A percentile compares a stretch with the other conserved stretches of the same genome.
phyloP scores from a whole-genome alignment of 208 protist species.

The Leishmania arabica region DNA sequence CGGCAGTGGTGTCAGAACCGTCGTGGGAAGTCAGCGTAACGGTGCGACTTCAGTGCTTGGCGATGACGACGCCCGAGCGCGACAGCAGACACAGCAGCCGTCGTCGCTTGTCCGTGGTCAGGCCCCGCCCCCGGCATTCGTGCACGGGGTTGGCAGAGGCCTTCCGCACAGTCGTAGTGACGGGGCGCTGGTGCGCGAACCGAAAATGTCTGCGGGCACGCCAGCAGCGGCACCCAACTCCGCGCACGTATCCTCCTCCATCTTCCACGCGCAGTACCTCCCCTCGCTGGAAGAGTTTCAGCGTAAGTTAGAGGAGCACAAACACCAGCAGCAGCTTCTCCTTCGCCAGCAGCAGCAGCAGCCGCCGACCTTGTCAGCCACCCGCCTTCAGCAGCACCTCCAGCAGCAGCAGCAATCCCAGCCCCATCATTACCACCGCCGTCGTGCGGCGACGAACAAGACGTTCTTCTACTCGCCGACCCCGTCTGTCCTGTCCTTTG shows the following conservation, averaged over 20 bases:
- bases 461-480: slow-evolving; percentile 31
- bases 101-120: background rate
- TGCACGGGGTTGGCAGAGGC: background rate
- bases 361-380: slow-evolving; percentile 18
- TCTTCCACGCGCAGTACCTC: slow-evolving; percentile 36
- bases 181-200: background rate
- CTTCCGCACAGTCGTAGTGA: slow-evolving; percentile 6
- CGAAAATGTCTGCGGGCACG: slow-evolving; percentile 1
- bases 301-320: slow-evolving; percentile 20
- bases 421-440: slow-evolving; percentile 5
- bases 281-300: slow-evolving; percentile 45
- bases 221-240: background rate
- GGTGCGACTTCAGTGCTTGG: background rate
- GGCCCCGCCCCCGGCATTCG: background rate
- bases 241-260: slow-evolving; percentile 5
- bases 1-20: background rate
- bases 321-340: slow-evolving; percentile 17
- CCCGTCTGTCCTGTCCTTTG: slow-evolving; percentile 17
- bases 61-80: background rate
- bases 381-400: slow-evolving; percentile 25
- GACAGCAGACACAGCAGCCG: slow-evolving; percentile 12
- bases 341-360: slow-evolving; percentile 24
- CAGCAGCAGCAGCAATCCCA: slow-evolving; percentile 4
- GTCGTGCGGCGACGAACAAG: slow-evolving; percentile 18
- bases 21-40: background rate